Evolutionary conservation across 2,329 filamentous ascomycete genomes (phyloP).

Genomic region (Colletotrichum shisoi): DNA sequence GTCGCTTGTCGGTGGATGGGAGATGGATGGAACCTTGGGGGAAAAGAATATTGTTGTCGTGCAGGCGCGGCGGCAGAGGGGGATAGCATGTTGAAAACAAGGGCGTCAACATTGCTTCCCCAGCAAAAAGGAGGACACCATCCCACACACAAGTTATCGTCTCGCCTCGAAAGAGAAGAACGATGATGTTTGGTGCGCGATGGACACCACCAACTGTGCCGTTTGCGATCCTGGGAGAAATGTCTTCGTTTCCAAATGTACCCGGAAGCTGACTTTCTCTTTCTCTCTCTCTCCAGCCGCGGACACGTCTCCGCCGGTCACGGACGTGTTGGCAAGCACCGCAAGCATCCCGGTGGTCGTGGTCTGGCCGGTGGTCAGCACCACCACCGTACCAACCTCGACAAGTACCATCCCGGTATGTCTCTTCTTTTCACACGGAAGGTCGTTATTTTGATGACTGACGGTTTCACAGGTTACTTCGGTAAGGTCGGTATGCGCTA

Average conservation of each 20-base stretch:
- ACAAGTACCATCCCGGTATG: constrained; percentile 72
- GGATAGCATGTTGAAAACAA: constrained; percentile 24
- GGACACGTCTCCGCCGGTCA: constrained; percentile 98
- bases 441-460: constrained; percentile 53
- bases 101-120: constrained; percentile 24
- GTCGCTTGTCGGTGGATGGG: constrained; percentile 14
- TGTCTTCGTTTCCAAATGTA: constrained; percentile 20
- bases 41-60: constrained; percentile 11
- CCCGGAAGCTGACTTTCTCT: constrained; percentile 41
- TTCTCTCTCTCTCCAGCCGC: constrained; percentile 67
- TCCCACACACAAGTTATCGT: not conserved
- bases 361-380: constrained; percentile 98
- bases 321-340: constrained; percentile 98
- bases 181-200: not conserved
- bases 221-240: constrained; percentile 26
- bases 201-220: constrained; percentile 15
- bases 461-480: constrained; percentile 99
- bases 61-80: constrained; percentile 14
- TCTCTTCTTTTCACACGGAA: rapidly evolving
- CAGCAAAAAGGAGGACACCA: constrained; percentile 11
- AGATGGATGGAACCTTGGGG: constrained; percentile 6
- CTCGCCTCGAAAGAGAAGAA: not conserved
- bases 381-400: constrained; percentile 88
- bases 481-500: constrained; percentile 95
- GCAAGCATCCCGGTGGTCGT: constrained; percentile 87